These are phyloP conservation scores for Pseudoperonospora humuli DNA, from an alignment of 352 stramenopile species.

Conservation along the genomic window DNA sequence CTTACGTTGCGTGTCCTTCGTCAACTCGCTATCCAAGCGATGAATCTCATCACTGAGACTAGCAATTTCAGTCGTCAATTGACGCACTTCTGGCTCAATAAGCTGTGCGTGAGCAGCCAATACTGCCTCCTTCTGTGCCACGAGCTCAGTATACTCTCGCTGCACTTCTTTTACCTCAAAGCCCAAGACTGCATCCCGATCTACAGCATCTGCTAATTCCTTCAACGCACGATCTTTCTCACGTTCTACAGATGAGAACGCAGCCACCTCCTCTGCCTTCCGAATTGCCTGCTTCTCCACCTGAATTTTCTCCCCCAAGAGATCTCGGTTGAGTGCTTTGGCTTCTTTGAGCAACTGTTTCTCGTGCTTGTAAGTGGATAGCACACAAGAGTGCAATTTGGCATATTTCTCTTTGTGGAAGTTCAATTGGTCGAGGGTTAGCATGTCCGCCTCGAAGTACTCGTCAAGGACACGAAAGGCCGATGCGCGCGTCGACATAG, in stretches of 20 bases:
- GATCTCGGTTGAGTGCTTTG: slow-evolving; percentile 77
- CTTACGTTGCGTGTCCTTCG: slow-evolving; percentile 60
- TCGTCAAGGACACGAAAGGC: slow-evolving; percentile 74
- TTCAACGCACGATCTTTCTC: slow-evolving; percentile 75
- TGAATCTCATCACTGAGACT: slow-evolving; percentile 61
- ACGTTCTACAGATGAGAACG: slow-evolving; percentile 65
- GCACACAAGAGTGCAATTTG: slow-evolving; percentile 55
- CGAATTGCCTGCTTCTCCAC: slow-evolving; percentile 79
- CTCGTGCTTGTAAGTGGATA: slow-evolving; percentile 78
- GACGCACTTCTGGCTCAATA: slow-evolving; percentile 73
- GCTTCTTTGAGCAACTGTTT: slow-evolving; percentile 72
- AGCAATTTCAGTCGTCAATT: slow-evolving; percentile 63
- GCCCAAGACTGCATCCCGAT: slow-evolving; percentile 73
- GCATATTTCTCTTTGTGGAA: slow-evolving; percentile 80
- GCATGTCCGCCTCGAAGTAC: slow-evolving; percentile 80
- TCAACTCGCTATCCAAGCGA: slow-evolving; percentile 58
- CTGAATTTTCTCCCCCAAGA: slow-evolving; percentile 81
- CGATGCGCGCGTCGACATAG: slow-evolving; percentile 50
- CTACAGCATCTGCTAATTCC: slow-evolving; percentile 65
- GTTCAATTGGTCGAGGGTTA: slow-evolving; percentile 68
- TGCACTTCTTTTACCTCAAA: slow-evolving; percentile 87
- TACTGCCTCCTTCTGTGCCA: slow-evolving; percentile 68
- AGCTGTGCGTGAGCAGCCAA: slow-evolving; percentile 65
- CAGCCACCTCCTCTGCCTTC: slow-evolving; percentile 70
- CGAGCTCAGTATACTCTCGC: slow-evolving; percentile 64